phyloP scores from a whole-genome alignment of 805 yeast genomes.

The Yarrowia bubula region DNA sequence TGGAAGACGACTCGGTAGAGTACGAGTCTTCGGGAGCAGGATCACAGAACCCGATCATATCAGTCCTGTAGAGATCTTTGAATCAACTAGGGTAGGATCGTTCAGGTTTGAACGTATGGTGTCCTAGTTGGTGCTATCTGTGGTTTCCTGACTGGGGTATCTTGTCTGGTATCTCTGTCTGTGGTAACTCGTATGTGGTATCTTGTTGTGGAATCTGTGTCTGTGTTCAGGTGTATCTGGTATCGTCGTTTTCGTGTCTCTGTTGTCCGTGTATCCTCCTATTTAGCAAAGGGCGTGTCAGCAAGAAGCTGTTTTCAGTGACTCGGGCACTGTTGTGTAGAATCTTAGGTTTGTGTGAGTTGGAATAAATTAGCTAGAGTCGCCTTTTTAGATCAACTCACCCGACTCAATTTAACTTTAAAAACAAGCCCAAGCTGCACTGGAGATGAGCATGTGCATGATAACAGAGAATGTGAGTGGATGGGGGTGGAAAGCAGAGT shows the following conservation, averaged over 20 bases:
- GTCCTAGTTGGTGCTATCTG: background rate
- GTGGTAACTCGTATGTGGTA: background rate
- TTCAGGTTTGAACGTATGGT: background rate
- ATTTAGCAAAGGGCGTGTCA: no score
- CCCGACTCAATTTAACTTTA: no score
- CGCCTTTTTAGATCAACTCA: no score
- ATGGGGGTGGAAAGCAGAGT: no score
- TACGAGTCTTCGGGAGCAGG: slow-evolving; percentile 18
- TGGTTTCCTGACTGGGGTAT: background rate
- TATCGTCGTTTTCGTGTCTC: background rate
- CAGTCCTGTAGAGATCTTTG: background rate
- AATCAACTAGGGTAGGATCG: no score
- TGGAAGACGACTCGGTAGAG: slow-evolving; percentile 8
- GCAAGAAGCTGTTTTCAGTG: no score
- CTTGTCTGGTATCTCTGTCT: background rate
- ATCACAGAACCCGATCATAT: slow-evolving; percentile 20
- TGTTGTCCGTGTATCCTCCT: background rate
- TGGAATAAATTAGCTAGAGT: no score
- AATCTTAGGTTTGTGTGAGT: no score
- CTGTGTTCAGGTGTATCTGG: background rate
- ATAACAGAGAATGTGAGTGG: no score
- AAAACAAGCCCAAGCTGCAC: no score
- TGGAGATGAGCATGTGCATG: no score
- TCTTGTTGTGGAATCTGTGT: background rate
- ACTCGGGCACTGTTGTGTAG: no score